Percentiles rank a stretch among this genome's conserved stretches.
Conservation (phyloP, 177 flowering plant genomes). For the Vitis hybrid region DNA sequence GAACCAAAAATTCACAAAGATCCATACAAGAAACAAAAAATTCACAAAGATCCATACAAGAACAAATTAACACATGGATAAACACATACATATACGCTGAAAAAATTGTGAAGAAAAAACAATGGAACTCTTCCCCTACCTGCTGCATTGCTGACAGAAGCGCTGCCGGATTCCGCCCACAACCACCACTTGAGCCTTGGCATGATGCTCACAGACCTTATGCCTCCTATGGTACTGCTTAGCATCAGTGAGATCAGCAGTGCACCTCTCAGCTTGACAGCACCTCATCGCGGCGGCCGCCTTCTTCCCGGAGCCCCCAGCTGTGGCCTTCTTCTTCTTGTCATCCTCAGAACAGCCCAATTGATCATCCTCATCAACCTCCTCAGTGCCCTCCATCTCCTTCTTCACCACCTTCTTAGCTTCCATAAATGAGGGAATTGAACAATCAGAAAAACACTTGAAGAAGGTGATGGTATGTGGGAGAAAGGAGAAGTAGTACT, state of each 20-base stretch:
- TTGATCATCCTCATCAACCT: no score
- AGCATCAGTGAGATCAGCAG: constrained; percentile 54
- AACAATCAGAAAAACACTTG: no score
- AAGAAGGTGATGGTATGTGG: not conserved
- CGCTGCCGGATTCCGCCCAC: constrained; percentile 64
- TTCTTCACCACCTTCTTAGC: no score
- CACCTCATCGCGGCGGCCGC: constrained; percentile 21
- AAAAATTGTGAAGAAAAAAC: not conserved
- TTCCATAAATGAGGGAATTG: no score
- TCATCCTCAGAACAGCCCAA: no score
- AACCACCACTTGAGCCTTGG: constrained; percentile 60
- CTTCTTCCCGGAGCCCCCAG: not conserved
- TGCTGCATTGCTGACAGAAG: constrained; percentile 88
- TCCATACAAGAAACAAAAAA: no score
- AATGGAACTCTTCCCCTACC: constrained; percentile 29
- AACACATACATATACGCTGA: not conserved
- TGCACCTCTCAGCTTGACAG: constrained; percentile 74
- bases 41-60: no score
- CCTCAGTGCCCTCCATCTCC: no score
- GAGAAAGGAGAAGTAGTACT: not conserved
- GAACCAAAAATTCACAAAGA: no score
- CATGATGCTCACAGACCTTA: constrained; percentile 75
- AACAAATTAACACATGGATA: not conserved
- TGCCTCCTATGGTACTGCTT: constrained; percentile 70
- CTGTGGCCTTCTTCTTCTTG: not conserved